A percentile compares a stretch with the other conserved stretches of the same genome.
Conservation (phyloP, 192 early-diverging fungal genomes). For the Diversispora epigaea region DNA sequence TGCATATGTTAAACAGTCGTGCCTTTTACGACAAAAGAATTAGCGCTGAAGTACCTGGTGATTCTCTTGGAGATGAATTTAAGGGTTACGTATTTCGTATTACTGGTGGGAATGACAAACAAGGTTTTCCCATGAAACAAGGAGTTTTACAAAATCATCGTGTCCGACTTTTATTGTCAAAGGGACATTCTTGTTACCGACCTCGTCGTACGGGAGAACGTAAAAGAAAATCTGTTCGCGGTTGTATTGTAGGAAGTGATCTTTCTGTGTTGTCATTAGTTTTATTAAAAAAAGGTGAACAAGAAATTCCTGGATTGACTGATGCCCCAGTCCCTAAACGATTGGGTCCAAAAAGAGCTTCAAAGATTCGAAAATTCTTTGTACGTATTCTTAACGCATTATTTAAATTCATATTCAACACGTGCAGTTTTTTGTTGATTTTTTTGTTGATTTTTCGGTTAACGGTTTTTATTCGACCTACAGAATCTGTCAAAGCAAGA, state of each 20-base stretch:
- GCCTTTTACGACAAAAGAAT: conserved; percentile 99
- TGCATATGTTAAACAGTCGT: conserved; percentile 64
- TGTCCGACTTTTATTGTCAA: conserved; percentile 77
- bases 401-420: background rate
- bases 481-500: conserved; percentile 94
- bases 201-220: conserved; percentile 96
- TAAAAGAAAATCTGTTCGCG: conserved; percentile 98
- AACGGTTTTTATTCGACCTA: conserved; percentile 4
- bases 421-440: background rate
- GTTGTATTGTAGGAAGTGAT: conserved; percentile 96
- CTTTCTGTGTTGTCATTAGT: conserved; percentile 92
- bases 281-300: conserved; percentile 96
- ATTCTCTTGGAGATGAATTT: conserved; percentile 98
- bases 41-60: conserved; percentile 92
- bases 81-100: conserved; percentile 99
- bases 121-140: conserved; percentile 99
- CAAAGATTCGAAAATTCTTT: conserved; percentile 99
- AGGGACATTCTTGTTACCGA: conserved; percentile 99
- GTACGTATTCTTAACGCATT: conserved; percentile 44
- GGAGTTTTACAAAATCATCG: conserved; percentile 74
- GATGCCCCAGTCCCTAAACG: conserved; percentile 93
- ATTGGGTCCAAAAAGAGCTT: conserved; percentile 97
- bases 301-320: conserved; percentile 92
- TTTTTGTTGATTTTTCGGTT: no score
- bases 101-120: conserved; percentile 99